Evolutionary conservation across 2,329 filamentous ascomycete genomes (phyloP).

Genomic region (Calonectria fujianensis): DNA sequence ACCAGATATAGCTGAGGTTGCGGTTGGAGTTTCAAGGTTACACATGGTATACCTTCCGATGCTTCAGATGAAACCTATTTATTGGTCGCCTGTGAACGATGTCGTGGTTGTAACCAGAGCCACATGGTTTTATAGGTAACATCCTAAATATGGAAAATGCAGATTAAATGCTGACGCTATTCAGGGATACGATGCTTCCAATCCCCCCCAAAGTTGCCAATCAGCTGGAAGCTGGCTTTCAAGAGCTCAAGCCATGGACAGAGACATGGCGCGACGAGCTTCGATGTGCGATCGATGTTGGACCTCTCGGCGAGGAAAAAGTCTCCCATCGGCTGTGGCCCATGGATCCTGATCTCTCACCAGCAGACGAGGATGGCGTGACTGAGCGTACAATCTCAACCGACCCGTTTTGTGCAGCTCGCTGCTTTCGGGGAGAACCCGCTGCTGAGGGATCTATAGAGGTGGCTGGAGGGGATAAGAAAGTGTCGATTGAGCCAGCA

Average conservation of each 20-base stretch:
- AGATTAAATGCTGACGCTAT: constrained; percentile 42
- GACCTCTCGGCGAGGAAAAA: constrained; percentile 92
- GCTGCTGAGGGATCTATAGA: constrained; percentile 72
- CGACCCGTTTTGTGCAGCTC: constrained; percentile 76
- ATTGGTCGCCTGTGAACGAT: constrained; percentile 97
- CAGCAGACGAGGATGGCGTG: constrained; percentile 42
- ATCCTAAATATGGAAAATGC: neutral
- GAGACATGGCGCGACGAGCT: constrained; percentile 95
- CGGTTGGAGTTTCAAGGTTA: constrained; percentile 91
- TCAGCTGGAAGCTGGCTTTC: constrained; percentile 92
- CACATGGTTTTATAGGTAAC: constrained; percentile 94
- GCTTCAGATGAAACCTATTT: constrained; percentile 95
- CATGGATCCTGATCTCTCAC: constrained; percentile 63
- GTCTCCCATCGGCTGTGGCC: constrained; percentile 90
- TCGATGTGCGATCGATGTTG: constrained; percentile 91
- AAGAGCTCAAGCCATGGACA: constrained; percentile 90
- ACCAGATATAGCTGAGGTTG: constrained; percentile 73
- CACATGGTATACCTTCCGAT: constrained; percentile 90
- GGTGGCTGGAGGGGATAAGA: constrained; percentile 54
- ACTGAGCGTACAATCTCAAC: constrained; percentile 67
- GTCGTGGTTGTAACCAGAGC: constrained; percentile 87
- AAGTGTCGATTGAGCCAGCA: constrained; percentile 64
- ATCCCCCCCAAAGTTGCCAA: constrained; percentile 91
- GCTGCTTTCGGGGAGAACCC: constrained; percentile 76
- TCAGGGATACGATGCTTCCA: constrained; percentile 89